Conservation (phyloP, 495 filamentous ascomycete species). For the Cercophora samala region DNA sequence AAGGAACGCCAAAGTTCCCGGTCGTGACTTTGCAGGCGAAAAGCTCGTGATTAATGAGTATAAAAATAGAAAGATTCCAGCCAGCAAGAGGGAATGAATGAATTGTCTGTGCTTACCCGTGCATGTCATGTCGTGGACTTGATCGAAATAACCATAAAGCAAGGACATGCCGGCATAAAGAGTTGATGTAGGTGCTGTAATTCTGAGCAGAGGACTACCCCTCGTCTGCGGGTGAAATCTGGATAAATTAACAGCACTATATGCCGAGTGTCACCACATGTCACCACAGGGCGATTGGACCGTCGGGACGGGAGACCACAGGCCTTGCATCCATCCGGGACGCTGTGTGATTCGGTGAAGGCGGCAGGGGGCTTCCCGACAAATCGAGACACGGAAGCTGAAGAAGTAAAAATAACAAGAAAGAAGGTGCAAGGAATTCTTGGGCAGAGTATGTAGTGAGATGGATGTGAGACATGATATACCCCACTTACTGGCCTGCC, state of each 20-base stretch:
- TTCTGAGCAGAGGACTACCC: neutral
- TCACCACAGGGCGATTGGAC: slow-evolving; percentile 14
- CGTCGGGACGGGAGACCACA: slow-evolving; percentile 7
- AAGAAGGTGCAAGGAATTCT: neutral
- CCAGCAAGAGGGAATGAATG: neutral
- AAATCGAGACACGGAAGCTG: slow-evolving; percentile 3
- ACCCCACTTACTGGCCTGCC: neutral
- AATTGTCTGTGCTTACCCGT: neutral
- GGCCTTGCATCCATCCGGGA: slow-evolving; percentile 2
- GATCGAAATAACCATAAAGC: neutral
- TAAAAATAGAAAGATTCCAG: neutral
- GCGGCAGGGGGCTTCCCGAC: neutral
- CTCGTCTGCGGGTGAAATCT: slow-evolving; percentile 16
- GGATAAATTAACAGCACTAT: slow-evolving; percentile 18
- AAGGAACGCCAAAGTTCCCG: neutral
- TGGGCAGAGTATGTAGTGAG: neutral
- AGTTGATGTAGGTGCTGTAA: neutral
- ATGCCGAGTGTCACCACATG: slow-evolving; percentile 5
- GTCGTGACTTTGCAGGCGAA: neutral
- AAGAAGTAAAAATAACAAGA: neutral
- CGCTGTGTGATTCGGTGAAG: slow-evolving; percentile 14
- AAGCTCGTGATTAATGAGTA: neutral
- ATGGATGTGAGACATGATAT: neutral
- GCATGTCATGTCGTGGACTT: neutral
- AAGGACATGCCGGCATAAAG: slow-evolving; percentile 11